Evolutionary conservation across 75 land plant genomes (phyloP).

Genomic region (Pseudotsuga menziesii): DNA sequence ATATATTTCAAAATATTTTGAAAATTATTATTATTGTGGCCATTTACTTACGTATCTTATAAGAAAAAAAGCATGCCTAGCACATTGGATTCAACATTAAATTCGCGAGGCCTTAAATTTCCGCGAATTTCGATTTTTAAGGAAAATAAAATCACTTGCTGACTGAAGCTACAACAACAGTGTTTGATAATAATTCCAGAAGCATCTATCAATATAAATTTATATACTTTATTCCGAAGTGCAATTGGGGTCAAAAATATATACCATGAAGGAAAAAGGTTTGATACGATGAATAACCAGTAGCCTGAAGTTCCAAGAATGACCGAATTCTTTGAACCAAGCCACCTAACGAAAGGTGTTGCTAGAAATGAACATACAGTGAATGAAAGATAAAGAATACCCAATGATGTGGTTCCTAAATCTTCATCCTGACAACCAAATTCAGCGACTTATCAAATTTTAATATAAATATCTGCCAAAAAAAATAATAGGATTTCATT

Average conservation of each 20-base stretch:
- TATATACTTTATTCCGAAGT: background rate
- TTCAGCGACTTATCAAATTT: background rate
- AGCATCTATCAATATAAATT: background rate
- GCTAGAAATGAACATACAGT: conserved; percentile 72
- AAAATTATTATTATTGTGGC: too few relatives aligned
- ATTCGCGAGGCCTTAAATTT: too few relatives aligned
- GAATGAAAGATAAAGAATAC: conserved; percentile 78
- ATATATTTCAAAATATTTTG: too few relatives aligned
- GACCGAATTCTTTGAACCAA: conserved; percentile 74
- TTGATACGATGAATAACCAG: conserved; percentile 73
- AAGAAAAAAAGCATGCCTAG: too few relatives aligned
- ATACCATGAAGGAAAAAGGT: conserved; percentile 69
- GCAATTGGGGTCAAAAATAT: background rate
- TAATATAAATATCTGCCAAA: background rate
- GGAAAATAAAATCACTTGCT: too few relatives aligned
- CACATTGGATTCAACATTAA: too few relatives aligned
- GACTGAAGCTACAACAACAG: too few relatives aligned
- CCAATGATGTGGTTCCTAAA: conserved; percentile 78
- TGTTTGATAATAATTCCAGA: background rate
- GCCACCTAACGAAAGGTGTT: conserved; percentile 46
- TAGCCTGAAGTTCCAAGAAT: conserved; percentile 81
- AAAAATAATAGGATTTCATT: too few relatives aligned
- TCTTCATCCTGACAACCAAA: conserved; percentile 41
- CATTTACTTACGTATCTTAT: too few relatives aligned
- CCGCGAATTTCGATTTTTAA: too few relatives aligned